These are phyloP conservation scores for Tetrahymena thermophila DNA, from an alignment of 73 alveolate genomes.

Conservation along the genomic window DNA sequence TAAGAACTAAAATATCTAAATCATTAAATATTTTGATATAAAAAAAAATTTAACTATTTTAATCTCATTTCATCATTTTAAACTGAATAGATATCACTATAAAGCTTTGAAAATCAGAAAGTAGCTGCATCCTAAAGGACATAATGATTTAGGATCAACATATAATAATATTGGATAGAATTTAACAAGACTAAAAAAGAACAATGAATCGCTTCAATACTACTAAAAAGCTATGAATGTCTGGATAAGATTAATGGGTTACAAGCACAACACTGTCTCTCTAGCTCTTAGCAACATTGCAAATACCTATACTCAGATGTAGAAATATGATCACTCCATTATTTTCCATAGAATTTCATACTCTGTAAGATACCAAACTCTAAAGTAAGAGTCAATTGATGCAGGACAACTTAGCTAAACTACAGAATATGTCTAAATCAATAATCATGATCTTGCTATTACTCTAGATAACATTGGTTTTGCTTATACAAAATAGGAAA, in stretches of 20 bases:
- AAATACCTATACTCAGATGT: not conserved
- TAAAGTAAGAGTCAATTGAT: not conserved
- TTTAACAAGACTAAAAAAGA: not conserved
- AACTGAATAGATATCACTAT: not conserved
- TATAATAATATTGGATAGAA: not conserved
- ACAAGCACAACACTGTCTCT: not conserved
- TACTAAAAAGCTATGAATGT: not conserved
- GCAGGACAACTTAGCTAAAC: not conserved
- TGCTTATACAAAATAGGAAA: not conserved
- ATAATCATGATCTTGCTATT: not conserved
- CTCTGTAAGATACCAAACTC: not conserved
- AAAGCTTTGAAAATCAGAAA: not conserved
- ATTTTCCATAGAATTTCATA: not conserved
- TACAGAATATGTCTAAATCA: not conserved
- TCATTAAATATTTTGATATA: too few species aligned
- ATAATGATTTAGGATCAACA: not conserved
- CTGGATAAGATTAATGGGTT: not conserved
- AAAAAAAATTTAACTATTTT: not conserved
- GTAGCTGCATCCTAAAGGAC: not conserved
- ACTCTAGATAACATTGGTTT: not conserved
- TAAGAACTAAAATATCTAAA: too few species aligned
- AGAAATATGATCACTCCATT: not conserved
- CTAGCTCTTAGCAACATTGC: not conserved
- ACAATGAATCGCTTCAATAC: not conserved
- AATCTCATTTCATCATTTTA: not conserved